Evolutionary conservation across 371 early-diverging fungal genomes (phyloP).

Genomic region (Catenaria anguillulae): DNA sequence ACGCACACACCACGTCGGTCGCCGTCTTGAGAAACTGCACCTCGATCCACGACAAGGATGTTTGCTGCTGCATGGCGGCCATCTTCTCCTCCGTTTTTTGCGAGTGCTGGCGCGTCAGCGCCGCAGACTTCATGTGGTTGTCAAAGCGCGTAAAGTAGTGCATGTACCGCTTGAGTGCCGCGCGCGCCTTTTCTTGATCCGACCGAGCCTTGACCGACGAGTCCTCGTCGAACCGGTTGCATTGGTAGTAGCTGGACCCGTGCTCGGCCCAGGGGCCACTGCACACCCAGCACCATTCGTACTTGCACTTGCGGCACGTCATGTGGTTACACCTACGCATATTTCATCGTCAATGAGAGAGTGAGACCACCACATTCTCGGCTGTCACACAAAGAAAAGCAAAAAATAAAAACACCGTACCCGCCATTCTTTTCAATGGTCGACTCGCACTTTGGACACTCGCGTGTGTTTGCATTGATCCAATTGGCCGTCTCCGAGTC

Average conservation of each 20-base stretch:
- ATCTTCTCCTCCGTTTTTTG: constrained; percentile 82
- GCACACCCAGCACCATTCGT: constrained; percentile 82
- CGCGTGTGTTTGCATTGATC: constrained; percentile 92
- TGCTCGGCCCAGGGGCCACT: constrained; percentile 83
- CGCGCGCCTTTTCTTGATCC: constrained; percentile 65
- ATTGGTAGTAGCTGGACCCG: constrained; percentile 84
- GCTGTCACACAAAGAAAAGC: too few relatives aligned
- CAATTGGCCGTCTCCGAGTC: constrained; percentile 96
- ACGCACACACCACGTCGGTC: constrained; percentile 68
- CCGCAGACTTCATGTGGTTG: constrained; percentile 90
- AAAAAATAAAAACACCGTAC: too few relatives aligned
- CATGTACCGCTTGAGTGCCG: constrained; percentile 80
- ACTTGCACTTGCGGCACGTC: constrained; percentile 72
- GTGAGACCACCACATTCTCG: neutral
- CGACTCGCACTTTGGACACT: constrained; percentile 80
- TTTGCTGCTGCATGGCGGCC: constrained; percentile 81
- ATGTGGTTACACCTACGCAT: constrained; percentile 94
- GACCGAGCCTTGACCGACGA: constrained; percentile 64
- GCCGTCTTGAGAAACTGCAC: constrained; percentile 90
- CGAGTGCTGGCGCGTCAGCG: constrained; percentile 72
- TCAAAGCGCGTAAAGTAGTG: constrained; percentile 94
- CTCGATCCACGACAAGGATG: constrained; percentile 93
- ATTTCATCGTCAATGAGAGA: too few relatives aligned
- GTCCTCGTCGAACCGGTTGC: constrained; percentile 84
- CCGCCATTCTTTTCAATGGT: constrained; percentile 97